A percentile compares a stretch with the other conserved stretches of the same genome.
Evolutionary conservation across 257 asterid genomes (phyloP).

Genomic region (Datura wrightii): DNA sequence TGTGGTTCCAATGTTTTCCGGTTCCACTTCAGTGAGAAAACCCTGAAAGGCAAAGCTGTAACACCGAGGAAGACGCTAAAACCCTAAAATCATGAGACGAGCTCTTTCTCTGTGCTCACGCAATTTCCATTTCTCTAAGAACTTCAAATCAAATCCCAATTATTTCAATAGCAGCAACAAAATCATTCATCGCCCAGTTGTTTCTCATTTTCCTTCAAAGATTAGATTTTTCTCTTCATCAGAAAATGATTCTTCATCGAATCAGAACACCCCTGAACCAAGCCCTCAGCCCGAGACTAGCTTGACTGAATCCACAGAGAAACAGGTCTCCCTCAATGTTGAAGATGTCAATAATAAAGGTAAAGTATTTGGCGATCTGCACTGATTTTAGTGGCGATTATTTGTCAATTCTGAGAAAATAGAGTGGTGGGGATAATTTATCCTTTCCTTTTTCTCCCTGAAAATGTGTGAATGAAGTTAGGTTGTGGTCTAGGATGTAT

Average conservation of each 20-base stretch:
- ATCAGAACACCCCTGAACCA: constrained; percentile 33
- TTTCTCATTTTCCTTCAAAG: constrained; percentile 39
- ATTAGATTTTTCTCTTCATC: constrained; percentile 60
- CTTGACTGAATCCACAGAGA: constrained; percentile 33
- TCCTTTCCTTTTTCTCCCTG: not conserved
- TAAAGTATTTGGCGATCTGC: constrained; percentile 29
- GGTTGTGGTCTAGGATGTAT: constrained; percentile 17
- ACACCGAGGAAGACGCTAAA: not conserved
- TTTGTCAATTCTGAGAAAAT: not conserved
- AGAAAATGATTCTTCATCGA: constrained; percentile 46
- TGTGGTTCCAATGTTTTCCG: not conserved
- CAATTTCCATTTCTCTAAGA: constrained; percentile 44
- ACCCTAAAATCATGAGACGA: constrained; percentile 61
- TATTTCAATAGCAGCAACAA: constrained; percentile 16
- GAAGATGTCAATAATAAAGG: constrained; percentile 73
- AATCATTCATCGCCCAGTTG: constrained; percentile 31
- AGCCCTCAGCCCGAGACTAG: constrained; percentile 35
- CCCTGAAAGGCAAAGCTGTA: not conserved
- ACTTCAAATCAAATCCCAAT: constrained; percentile 32
- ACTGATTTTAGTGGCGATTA: not conserved
- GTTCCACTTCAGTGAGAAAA: not conserved
- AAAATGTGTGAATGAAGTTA: not conserved
- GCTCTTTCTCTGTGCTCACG: constrained; percentile 56
- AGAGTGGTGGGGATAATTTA: not conserved
- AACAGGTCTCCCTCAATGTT: constrained; percentile 40